These are phyloP conservation scores for Pinus tabuliformis DNA, from an alignment of 75 land plant species.

Conservation along the genomic window DNA sequence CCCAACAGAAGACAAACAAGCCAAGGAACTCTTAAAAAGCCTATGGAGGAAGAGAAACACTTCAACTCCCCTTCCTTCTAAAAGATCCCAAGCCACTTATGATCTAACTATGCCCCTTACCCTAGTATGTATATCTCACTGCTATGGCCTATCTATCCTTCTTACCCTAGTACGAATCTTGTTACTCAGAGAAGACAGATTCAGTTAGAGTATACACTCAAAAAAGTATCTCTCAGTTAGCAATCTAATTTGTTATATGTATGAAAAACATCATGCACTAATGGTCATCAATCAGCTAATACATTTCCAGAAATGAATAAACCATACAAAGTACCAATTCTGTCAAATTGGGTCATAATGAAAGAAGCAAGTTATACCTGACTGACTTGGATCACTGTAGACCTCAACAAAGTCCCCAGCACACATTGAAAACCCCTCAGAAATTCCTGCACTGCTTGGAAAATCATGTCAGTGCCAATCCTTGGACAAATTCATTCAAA, in stretches of 20 bases:
- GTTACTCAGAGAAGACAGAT: not conserved
- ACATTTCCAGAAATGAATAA: not conserved
- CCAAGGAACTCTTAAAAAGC: too few species aligned
- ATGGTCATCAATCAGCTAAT: not conserved
- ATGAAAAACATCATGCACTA: not conserved
- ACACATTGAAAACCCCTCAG: conserved; percentile 99
- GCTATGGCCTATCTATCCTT: too few species aligned
- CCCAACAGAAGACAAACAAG: too few species aligned
- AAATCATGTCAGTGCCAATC: not conserved
- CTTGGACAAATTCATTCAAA: not conserved
- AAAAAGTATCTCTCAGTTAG: not conserved
- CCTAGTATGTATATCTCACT: too few species aligned
- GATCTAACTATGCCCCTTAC: too few species aligned
- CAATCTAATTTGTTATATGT: not conserved
- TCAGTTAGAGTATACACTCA: not conserved
- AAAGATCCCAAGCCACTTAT: too few species aligned
- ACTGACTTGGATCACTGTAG: conserved; percentile 78
- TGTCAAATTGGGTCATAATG: not conserved
- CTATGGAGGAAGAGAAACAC: too few species aligned
- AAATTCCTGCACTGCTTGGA: conserved; percentile 86
- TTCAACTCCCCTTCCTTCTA: too few species aligned
- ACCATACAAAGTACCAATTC: not conserved
- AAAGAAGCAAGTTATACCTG: conserved; percentile 39
- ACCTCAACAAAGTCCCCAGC: conserved; percentile 99
- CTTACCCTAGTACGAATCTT: too few species aligned